phyloP scores from a whole-genome alignment of 2,329 filamentous ascomycete genomes.

The Cyanodermella asteris region DNA sequence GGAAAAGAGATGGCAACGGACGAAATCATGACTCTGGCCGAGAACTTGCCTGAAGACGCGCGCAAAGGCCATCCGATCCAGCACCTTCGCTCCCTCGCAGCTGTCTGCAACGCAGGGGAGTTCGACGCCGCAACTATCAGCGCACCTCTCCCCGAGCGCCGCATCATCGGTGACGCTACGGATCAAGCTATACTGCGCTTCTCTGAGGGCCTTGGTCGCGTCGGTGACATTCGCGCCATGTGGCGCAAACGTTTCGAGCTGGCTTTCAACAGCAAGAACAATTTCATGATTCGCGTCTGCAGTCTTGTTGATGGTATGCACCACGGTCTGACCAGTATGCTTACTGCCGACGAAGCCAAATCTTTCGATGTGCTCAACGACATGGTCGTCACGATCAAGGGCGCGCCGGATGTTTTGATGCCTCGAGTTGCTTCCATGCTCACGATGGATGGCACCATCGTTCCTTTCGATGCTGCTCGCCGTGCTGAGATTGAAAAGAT shows the following conservation, averaged over 20 bases:
- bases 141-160: slow-evolving; percentile 36
- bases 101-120: slow-evolving; percentile 53
- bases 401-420: slow-evolving; percentile 53
- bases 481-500: slow-evolving; percentile 29
- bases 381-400: slow-evolving; percentile 52
- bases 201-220: slow-evolving; percentile 40
- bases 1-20: slow-evolving; percentile 21
- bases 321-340: slow-evolving; percentile 5
- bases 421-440: slow-evolving; percentile 37
- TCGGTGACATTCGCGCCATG: slow-evolving; percentile 34
- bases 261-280: slow-evolving; percentile 66
- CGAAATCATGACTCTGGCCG: slow-evolving; percentile 29
- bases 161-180: slow-evolving; percentile 54
- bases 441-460: slow-evolving; percentile 32
- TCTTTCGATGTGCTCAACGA: slow-evolving; percentile 13
- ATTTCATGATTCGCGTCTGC: slow-evolving; percentile 52
- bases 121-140: slow-evolving; percentile 45
- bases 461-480: slow-evolving; percentile 26
- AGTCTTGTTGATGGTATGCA: slow-evolving; percentile 15
- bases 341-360: slow-evolving; percentile 13
- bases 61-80: slow-evolving; percentile 25
- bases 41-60: slow-evolving; percentile 10
- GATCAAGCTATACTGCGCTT: slow-evolving; percentile 55
- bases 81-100: slow-evolving; percentile 39
- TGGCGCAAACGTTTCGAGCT: slow-evolving; percentile 48